Conservation (phyloP, 495 filamentous ascomycete genomes). For the Podospora pseudocomata region DNA sequence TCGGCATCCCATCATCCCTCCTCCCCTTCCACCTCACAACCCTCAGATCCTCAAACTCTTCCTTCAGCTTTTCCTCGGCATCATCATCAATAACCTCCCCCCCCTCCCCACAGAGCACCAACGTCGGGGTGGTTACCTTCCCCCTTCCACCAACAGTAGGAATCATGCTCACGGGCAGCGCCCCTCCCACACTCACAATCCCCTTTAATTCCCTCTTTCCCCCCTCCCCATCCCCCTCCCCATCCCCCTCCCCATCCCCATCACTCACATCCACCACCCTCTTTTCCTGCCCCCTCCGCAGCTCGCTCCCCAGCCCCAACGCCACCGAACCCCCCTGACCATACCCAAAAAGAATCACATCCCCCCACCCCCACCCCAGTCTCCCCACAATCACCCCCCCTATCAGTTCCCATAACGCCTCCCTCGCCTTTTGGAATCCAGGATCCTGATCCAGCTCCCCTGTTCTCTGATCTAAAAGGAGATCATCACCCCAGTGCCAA, state of each 20-base stretch:
- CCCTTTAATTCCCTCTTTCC: slow-evolving; percentile 47
- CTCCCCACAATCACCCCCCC: slow-evolving; percentile 56
- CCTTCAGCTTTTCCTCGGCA: slow-evolving; percentile 58
- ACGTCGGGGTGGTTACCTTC: slow-evolving; percentile 66
- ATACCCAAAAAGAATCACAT: slow-evolving; percentile 77
- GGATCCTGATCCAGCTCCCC: slow-evolving; percentile 75
- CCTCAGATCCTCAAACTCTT: slow-evolving; percentile 67
- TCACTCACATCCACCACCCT: slow-evolving; percentile 19
- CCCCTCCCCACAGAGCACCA: slow-evolving; percentile 66
- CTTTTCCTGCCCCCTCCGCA: slow-evolving; percentile 24
- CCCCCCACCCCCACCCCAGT: slow-evolving; percentile 65
- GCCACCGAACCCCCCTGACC: slow-evolving; percentile 85
- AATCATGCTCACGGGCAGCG: slow-evolving; percentile 55
- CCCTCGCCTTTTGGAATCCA: slow-evolving; percentile 59
- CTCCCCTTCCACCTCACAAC: slow-evolving; percentile 66
- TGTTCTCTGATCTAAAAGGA: slow-evolving; percentile 57
- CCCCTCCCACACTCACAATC: slow-evolving; percentile 73
- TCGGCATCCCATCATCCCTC: slow-evolving; percentile 76
- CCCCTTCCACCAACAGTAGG: slow-evolving; percentile 36
- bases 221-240: slow-evolving; percentile 1
- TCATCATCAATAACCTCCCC: slow-evolving; percentile 60
- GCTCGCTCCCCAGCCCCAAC: slow-evolving; percentile 46
- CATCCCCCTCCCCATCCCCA: no score
- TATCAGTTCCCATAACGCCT: slow-evolving; percentile 55
- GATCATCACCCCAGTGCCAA: slow-evolving; percentile 93